Percentiles rank a stretch among this genome's conserved stretches.
phyloP scores from a whole-genome alignment of 768 basidiomycete genomes.

The Myochromella boudieri region DNA sequence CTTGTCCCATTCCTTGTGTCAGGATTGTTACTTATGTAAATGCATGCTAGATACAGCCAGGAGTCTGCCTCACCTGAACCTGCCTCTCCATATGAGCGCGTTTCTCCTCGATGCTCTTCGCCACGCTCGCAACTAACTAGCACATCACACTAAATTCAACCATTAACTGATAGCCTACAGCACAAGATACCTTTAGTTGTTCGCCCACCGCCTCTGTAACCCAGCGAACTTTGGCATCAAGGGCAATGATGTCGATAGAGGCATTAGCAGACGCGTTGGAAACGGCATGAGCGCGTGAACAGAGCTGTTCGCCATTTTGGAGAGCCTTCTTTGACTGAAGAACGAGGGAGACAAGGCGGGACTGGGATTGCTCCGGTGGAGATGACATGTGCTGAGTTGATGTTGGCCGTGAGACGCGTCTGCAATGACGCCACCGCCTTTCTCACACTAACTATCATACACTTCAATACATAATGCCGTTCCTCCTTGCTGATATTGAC shows the following conservation, averaged over 20 bases:
- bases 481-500: conserved; percentile 12
- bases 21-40: conserved; percentile 3
- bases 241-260: conserved; percentile 69
- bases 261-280: conserved; percentile 67
- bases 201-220: conserved; percentile 70
- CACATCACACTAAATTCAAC: background rate
- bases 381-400: conserved; percentile 16
- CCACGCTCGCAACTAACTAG: conserved; percentile 71
- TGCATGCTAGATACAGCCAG: background rate
- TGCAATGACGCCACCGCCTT: background rate
- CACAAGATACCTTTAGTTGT: conserved; percentile 64
- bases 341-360: conserved; percentile 73
- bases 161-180: background rate
- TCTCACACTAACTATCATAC: background rate
- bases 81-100: conserved; percentile 58
- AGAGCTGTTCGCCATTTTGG: conserved; percentile 74
- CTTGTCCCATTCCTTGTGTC: conserved; percentile 66
- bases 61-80: conserved; percentile 49
- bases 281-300: conserved; percentile 60
- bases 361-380: conserved; percentile 36
- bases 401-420: conserved; percentile 2
- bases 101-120: conserved; percentile 74
- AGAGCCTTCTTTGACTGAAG: conserved; percentile 83
- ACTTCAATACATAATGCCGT: background rate
- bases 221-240: conserved; percentile 83